Evolutionary conservation across 345 rosid genomes (phyloP).

Genomic region (Dipteronia sinensis): DNA sequence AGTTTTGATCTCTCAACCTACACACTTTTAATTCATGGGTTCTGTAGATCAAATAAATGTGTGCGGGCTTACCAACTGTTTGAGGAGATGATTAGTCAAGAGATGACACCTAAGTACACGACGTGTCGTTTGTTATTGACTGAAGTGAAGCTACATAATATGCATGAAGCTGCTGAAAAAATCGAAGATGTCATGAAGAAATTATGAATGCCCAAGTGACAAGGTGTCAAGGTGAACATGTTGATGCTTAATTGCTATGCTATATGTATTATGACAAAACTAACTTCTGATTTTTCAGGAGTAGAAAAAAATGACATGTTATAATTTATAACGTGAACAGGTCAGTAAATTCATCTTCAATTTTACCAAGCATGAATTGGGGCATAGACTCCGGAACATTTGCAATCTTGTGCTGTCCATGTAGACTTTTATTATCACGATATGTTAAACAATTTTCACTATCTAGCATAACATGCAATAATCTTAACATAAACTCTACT

Average conservation of each 20-base stretch:
- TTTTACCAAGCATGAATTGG: background rate
- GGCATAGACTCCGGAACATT: background rate
- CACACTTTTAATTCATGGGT: conserved; percentile 76
- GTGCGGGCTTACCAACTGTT: conserved; percentile 76
- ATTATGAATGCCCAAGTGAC: conserved; percentile 28
- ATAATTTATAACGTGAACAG: background rate
- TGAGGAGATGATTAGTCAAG: conserved; percentile 71
- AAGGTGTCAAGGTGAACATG: background rate
- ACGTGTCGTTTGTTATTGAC: conserved; percentile 72
- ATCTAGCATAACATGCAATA: too few species aligned
- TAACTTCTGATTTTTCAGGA: background rate
- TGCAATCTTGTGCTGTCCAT: background rate
- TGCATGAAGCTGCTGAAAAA: conserved; percentile 56
- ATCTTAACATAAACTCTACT: too few species aligned
- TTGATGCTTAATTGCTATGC: conserved; percentile 4
- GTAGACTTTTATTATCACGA: background rate
- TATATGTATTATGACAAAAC: background rate
- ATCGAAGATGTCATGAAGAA: conserved; percentile 64
- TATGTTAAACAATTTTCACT: background rate
- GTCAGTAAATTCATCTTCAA: background rate
- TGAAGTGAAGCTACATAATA: conserved; percentile 54
- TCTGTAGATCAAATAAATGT: conserved; percentile 59
- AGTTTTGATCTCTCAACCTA: conserved; percentile 74
- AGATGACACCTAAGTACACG: conserved; percentile 56
- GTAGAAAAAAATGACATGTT: background rate